Evolutionary conservation across 306 rosid species (phyloP).

Genomic region (Mimosa bimucronata): DNA sequence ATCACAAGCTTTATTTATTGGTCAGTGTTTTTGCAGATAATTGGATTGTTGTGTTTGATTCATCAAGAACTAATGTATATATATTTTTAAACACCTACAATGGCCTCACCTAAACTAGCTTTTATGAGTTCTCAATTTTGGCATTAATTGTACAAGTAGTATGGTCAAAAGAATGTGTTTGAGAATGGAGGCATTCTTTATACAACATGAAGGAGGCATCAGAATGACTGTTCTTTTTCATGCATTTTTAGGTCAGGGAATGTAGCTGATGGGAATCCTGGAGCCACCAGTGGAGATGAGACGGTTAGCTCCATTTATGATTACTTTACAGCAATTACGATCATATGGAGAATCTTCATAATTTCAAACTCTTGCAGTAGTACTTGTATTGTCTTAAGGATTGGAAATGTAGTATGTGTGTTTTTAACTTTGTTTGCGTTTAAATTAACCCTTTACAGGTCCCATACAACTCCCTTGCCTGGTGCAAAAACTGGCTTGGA

Average conservation of each 20-base stretch:
- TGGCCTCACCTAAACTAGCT: conserved; percentile 29
- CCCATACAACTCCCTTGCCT: conserved; percentile 92
- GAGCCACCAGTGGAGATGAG: conserved; percentile 89
- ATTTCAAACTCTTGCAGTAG: conserved; percentile 24
- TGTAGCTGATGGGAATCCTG: conserved; percentile 85
- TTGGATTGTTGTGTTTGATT: conserved; percentile 16
- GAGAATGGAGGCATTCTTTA: not conserved
- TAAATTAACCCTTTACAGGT: conserved; percentile 58
- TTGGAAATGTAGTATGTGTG: conserved; percentile 21
- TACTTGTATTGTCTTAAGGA: conserved; percentile 27
- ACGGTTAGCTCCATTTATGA: conserved; percentile 61
- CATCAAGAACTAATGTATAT: conserved; percentile 11
- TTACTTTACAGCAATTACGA: conserved; percentile 31
- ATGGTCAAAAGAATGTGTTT: conserved; percentile 12
- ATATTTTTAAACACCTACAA: conserved; percentile 1
- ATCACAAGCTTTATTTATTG: conserved; percentile 12
- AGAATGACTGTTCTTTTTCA: conserved; percentile 15
- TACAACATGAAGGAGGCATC: conserved; percentile 20
- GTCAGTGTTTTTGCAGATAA: conserved; percentile 27
- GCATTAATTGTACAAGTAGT: conserved; percentile 24
- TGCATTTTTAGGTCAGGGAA: conserved; percentile 75
- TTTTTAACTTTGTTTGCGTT: conserved; percentile 26
- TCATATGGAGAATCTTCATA: conserved; percentile 26
- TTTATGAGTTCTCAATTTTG: conserved; percentile 22
- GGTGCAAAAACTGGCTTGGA: conserved; percentile 98